A percentile compares a stretch with the other conserved stretches of the same genome.
Evolutionary conservation across 257 asterid species (phyloP).

Genomic region (Solanum piurae): DNA sequence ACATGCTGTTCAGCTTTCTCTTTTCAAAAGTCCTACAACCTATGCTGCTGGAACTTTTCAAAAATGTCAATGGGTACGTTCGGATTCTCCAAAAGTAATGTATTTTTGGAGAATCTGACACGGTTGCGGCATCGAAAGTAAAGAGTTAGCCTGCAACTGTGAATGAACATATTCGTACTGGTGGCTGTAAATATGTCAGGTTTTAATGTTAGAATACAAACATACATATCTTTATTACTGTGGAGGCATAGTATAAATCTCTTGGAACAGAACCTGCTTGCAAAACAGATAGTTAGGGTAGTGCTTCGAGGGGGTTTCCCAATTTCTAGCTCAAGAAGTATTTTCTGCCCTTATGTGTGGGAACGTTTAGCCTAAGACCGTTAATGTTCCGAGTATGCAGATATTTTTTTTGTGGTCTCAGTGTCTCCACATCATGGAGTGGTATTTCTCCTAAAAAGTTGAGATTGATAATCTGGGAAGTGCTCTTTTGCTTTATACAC

Average conservation of each 20-base stretch:
- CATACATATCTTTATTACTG: background rate
- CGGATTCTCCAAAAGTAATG: background rate
- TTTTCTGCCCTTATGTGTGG: background rate
- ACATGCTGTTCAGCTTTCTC: background rate
- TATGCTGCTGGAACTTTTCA: background rate
- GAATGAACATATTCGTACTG: background rate
- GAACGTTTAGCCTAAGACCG: background rate
- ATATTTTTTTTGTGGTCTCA: background rate
- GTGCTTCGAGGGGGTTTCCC: background rate
- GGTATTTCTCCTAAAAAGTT: background rate
- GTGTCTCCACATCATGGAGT: background rate
- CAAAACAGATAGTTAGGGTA: background rate
- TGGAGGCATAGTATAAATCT: background rate
- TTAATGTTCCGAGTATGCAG: background rate
- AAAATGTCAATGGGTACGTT: background rate
- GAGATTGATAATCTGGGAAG: background rate
- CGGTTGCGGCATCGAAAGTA: background rate
- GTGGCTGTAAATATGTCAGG: background rate
- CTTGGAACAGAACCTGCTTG: background rate
- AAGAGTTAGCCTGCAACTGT: background rate
- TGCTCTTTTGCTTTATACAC: background rate
- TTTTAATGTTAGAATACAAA: background rate
- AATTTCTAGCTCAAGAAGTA: background rate
- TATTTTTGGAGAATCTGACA: background rate
- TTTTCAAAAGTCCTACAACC: background rate